These are phyloP conservation scores for Termitomyces sp. DNA, from an alignment of 768 basidiomycete species.

Conservation along the genomic window DNA sequence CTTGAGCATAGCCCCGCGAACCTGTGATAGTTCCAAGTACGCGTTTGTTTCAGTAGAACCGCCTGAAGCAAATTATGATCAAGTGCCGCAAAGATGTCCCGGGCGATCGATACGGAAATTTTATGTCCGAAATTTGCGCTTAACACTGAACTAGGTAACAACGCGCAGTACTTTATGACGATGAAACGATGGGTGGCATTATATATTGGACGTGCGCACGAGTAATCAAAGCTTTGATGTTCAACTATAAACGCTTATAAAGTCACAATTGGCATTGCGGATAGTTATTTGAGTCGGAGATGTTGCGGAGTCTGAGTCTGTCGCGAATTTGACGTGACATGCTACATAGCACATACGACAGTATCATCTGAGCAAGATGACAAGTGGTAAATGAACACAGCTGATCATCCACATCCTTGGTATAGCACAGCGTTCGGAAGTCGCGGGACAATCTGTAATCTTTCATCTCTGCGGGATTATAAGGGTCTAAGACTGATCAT, in stretches of 20 bases:
- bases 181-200: not conserved
- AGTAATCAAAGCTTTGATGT: not conserved
- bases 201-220: too few species aligned
- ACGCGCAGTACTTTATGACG: not conserved
- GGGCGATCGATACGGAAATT: not conserved
- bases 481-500: not conserved
- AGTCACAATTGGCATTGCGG: not conserved
- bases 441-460: not conserved
- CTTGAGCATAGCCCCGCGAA: not conserved
- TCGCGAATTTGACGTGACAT: not conserved
- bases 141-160: not conserved
- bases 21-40: not conserved
- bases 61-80: not conserved
- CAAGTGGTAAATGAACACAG: not conserved
- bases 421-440: not conserved
- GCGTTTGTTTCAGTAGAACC: not conserved
- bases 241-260: not conserved
- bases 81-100: not conserved
- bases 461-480: not conserved
- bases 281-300: constrained; percentile 11
- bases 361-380: not conserved
- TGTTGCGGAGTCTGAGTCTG: constrained; percentile 7
- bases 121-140: not conserved
- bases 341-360: too few species aligned
- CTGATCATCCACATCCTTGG: not conserved